Conservation (phyloP, 208 protist genomes). For the Trypanosoma mega region DNA sequence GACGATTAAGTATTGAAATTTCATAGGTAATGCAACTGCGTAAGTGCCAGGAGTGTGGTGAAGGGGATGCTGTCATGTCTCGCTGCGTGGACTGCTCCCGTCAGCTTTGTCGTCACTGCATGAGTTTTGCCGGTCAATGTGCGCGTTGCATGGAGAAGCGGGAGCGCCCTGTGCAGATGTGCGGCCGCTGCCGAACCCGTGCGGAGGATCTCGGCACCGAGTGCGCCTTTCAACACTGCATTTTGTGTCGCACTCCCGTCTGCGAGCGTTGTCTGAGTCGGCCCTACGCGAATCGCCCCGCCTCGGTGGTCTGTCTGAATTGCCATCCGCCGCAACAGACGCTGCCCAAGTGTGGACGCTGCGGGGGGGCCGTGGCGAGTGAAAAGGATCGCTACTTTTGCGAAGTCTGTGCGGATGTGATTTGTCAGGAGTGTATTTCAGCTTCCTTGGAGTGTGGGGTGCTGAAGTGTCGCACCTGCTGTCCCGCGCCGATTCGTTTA, state of each 20-base stretch:
- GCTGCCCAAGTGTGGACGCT: constrained; percentile 57
- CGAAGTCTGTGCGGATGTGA: constrained; percentile 46
- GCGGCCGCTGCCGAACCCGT: constrained; percentile 6
- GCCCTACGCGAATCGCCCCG: constrained; percentile 37
- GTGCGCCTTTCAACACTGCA: constrained; percentile 46
- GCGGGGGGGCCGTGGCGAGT: constrained; percentile 24
- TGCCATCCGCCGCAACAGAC: constrained; percentile 30
- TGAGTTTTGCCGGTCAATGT: constrained; percentile 18
- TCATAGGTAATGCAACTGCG: neutral
- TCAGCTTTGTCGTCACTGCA: constrained; percentile 11
- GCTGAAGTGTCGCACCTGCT: constrained; percentile 70
- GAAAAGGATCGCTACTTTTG: constrained; percentile 49
- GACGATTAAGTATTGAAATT: no score
- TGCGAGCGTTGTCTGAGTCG: constrained; percentile 39
- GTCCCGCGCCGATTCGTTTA: constrained; percentile 40
- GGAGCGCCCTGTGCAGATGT: neutral
- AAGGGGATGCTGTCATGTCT: neutral
- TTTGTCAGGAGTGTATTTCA: constrained; percentile 59
- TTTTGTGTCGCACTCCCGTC: constrained; percentile 36
- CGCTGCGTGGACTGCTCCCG: constrained; percentile 9
- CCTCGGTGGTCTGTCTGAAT: constrained; percentile 39
- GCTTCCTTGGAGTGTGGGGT: constrained; percentile 67
- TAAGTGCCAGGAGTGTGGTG: constrained; percentile 9
- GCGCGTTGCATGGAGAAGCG: constrained; percentile 1
- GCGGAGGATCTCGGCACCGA: constrained; percentile 18